These are phyloP conservation scores for Elsinoe fawcettii DNA, from an alignment of 2,329 filamentous ascomycete genomes.

Conservation along the genomic window DNA sequence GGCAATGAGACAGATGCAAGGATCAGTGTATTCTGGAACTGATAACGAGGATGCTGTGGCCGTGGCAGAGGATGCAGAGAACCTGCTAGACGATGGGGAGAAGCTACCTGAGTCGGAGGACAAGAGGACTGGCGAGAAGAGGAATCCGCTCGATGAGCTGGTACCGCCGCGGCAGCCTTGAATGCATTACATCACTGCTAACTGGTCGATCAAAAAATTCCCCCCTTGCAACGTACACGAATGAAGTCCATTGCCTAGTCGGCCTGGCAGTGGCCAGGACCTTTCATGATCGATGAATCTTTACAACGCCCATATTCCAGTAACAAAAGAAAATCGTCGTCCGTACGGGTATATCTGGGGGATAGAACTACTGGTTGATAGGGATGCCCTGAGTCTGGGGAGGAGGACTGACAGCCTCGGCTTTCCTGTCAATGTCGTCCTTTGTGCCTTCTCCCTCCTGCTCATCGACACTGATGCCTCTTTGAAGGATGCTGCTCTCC, in stretches of 20 bases:
- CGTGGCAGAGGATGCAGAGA: constrained; percentile 23
- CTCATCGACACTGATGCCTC: constrained; percentile 66
- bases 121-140: constrained; percentile 19
- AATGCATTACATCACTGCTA: constrained; percentile 1
- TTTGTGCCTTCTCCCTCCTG: constrained; percentile 35
- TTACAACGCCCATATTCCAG: not conserved
- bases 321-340: constrained; percentile 13
- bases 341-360: constrained; percentile 4
- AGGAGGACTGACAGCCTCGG: constrained; percentile 17
- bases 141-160: not conserved
- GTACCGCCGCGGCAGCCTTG: not conserved
- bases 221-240: not conserved
- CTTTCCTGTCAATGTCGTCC: constrained; percentile 18
- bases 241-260: not conserved
- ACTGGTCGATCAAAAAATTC: no score
- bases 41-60: constrained; percentile 29
- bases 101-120: constrained; percentile 30
- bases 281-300: not conserved
- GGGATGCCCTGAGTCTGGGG: constrained; percentile 18
- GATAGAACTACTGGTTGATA: constrained; percentile 16
- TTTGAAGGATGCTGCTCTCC: constrained; percentile 79
- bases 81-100: constrained; percentile 30
- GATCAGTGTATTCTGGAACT: constrained; percentile 35
- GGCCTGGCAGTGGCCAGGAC: not conserved
- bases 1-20: constrained; percentile 40